phyloP scores from a whole-genome alignment of 2,329 filamentous ascomycete species.

The Tolypocladium paradoxum region DNA sequence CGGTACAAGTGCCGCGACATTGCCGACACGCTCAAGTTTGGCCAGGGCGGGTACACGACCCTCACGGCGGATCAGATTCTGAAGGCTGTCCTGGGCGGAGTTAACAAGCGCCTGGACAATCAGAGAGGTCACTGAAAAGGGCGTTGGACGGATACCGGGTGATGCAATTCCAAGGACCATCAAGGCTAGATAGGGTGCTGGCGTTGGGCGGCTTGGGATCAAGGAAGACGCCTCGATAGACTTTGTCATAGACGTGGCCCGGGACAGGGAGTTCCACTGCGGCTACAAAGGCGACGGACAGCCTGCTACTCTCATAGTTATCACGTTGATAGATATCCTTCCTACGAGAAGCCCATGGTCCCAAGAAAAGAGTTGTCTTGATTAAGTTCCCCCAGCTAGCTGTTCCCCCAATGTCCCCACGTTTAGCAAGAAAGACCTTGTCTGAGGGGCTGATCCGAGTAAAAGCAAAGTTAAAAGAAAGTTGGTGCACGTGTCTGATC shows the following conservation, averaged over 20 bases:
- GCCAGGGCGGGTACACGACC: conserved; percentile 22
- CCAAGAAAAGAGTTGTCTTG: background rate
- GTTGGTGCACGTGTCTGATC: background rate
- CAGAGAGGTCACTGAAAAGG: background rate
- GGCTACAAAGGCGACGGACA: background rate
- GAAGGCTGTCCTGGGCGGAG: conserved; percentile 72
- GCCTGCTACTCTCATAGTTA: background rate
- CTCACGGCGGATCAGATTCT: conserved; percentile 63
- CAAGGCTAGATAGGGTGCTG: background rate
- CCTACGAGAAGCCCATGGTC: background rate
- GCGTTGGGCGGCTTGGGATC: background rate
- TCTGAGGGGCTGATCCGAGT: background rate
- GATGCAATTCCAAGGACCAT: background rate
- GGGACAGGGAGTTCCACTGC: background rate
- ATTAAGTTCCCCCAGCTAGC: background rate
- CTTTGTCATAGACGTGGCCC: background rate
- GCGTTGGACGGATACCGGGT: background rate
- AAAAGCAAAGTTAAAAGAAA: background rate
- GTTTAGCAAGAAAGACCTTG: background rate
- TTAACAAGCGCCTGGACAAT: conserved; percentile 40
- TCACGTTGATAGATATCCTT: too few relatives aligned
- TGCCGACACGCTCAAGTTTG: conserved; percentile 80
- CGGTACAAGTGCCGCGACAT: conserved; percentile 62
- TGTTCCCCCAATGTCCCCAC: background rate
- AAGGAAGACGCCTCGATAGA: background rate